Base-by-base conservation (phyloP, 1,139 yeast genomes). In the Nakaseomyces delphensis region DNA sequence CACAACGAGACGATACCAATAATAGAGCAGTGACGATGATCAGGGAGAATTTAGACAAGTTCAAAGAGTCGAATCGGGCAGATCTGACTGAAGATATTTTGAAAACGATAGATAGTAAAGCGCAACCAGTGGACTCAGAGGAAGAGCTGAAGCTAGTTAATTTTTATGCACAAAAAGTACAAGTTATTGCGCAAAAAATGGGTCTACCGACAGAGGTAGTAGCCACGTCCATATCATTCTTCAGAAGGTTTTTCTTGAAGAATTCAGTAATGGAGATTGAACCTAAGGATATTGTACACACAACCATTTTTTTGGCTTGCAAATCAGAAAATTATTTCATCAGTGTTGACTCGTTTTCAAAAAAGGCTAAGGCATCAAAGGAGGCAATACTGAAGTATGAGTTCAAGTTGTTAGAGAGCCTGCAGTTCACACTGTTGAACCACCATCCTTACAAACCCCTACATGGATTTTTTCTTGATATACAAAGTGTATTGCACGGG, bases 311-410 rank as follows among this genome's bases (percentile, higher is more conserved):
- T 60, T 68, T 91, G 33, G 96, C 97, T 2, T 89, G 96, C 37
- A 91, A 91, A 63, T 78, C 91, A 14, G 97, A 91, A 57, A 91
- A 91, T 64, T 81, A 77, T 61, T 89, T 89, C 63, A 81, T 91
- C 28, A 77, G 95, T 15, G 83, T 89, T 42, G 83, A 83, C 33
- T 74, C 84, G n/a, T 87, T 87, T 59, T 79, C 86, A 43, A 71
- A 74, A 45, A 75, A 79, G 31, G 70, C 89, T 14, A 81, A 83
- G 43, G 75, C 83, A 1, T 73, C 77, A 36, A 66, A 70, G 10
- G 77, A 77, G 16, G 79, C 83, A 41, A 79, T 91, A 23, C 65
- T 89, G 43, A 81, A 80, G 48, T 69, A 85, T 45, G 98, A 91
- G 62, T 91, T 86, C 56, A 70, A 71, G 39, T 73, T 91, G 2